These are phyloP conservation scores for Beauveria bassiana DNA, from an alignment of 2,329 filamentous ascomycete genomes.

Conservation along the genomic window DNA sequence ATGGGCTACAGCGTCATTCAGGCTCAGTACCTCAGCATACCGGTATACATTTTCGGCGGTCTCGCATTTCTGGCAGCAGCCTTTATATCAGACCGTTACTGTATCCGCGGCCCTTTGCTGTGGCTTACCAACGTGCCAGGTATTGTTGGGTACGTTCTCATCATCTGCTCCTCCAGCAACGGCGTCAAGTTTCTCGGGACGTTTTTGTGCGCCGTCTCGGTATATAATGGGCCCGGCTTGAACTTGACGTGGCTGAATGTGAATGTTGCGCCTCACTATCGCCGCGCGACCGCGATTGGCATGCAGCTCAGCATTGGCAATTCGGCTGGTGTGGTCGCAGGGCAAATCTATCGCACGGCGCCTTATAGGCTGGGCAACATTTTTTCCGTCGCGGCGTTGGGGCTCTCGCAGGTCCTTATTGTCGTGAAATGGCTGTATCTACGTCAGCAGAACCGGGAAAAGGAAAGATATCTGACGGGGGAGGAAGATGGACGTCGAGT, in stretches of 20 bases:
- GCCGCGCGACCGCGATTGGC: conserved; percentile 38
- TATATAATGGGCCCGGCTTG: conserved; percentile 40
- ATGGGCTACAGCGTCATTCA: conserved; percentile 44
- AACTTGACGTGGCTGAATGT: conserved; percentile 40
- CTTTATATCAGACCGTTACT: conserved; percentile 36
- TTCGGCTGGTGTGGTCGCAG: conserved; percentile 35
- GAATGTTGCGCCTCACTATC: conserved; percentile 37
- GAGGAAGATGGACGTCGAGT: conserved; percentile 36
- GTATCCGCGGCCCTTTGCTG: conserved; percentile 36
- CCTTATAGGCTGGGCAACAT: conserved; percentile 25
- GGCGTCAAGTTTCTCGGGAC: conserved; percentile 42
- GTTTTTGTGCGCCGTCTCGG: conserved; percentile 38
- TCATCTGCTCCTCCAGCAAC: conserved; percentile 39
- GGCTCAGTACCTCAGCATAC: conserved; percentile 47
- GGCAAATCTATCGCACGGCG: conserved; percentile 27
- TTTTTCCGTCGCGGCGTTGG: conserved; percentile 21
- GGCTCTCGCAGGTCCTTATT: conserved; percentile 29
- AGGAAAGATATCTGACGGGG: conserved; percentile 28
- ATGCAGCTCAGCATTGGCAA: conserved; percentile 39
- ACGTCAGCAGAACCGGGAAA: conserved; percentile 33
- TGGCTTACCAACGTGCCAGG: conserved; percentile 46
- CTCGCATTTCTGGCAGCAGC: conserved; percentile 36
- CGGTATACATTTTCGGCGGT: conserved; percentile 46
- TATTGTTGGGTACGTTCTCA: conserved; percentile 41
- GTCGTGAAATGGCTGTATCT: conserved; percentile 34